Percentiles rank a stretch among this genome's conserved stretches.
Conservation (phyloP, 345 rosid species). For the Eucalyptus dawsonii region DNA sequence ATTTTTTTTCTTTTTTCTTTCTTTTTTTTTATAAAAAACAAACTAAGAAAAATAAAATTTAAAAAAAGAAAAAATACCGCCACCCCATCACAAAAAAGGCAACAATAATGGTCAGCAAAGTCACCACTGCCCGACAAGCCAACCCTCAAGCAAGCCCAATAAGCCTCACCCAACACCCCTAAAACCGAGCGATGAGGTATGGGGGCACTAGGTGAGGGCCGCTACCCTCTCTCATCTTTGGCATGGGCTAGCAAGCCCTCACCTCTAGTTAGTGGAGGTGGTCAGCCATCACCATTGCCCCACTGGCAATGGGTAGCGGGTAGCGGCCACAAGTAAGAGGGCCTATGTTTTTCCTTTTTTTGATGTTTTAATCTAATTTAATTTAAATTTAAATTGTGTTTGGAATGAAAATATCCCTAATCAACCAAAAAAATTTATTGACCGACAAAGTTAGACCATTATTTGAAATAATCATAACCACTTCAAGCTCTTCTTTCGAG, state of each 20-base stretch:
- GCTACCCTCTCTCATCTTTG: accelerated
- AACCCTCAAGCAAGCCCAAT: accelerated
- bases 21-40: too few species aligned
- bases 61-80: accelerated
- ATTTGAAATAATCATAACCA: accelerated
- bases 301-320: accelerated
- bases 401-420: too few species aligned
- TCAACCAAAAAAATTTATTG: accelerated
- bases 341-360: too few species aligned
- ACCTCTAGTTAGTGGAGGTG: accelerated
- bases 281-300: accelerated
- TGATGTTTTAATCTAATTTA: too few species aligned
- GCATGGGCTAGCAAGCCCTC: accelerated
- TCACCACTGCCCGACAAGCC: accelerated
- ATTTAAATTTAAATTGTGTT: too few species aligned
- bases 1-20: accelerated
- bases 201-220: accelerated
- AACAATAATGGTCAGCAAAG: accelerated
- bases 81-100: accelerated
- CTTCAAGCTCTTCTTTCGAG: accelerated
- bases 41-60: too few species aligned
- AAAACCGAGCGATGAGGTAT: accelerated
- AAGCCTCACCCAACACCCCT: too few species aligned
- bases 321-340: accelerated
- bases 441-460: accelerated